Evolutionary conservation across 129 eudicot genomes (phyloP).

Genomic region (Saposhnikovia divaricata): DNA sequence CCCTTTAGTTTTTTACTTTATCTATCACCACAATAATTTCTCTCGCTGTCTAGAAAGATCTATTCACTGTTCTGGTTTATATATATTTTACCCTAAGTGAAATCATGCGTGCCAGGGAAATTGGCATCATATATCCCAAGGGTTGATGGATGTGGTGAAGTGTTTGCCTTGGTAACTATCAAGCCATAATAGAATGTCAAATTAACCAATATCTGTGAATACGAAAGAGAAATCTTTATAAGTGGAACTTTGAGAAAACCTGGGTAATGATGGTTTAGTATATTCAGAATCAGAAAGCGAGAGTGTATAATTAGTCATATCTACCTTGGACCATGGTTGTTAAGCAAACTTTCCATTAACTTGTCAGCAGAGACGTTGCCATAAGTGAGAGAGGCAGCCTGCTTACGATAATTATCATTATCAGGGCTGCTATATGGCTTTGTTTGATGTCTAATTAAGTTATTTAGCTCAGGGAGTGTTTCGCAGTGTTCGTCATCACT

Average conservation of each 20-base stretch:
- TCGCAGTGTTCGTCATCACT: slow-evolving; percentile 72
- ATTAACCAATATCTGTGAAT: neutral
- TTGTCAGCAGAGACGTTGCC: slow-evolving; percentile 55
- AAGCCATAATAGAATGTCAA: neutral
- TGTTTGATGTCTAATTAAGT: slow-evolving; percentile 26
- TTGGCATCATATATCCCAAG: neutral
- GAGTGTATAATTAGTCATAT: neutral
- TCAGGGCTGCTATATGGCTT: slow-evolving; percentile 19
- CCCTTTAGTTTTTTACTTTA: neutral
- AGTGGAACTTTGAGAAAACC: neutral
- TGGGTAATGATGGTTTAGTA: neutral
- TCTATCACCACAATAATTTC: neutral
- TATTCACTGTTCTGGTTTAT: neutral
- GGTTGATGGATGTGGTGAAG: neutral
- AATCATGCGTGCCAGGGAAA: no score
- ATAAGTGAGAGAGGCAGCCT: slow-evolving; percentile 34
- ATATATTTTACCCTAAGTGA: neutral
- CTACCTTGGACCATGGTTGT: slow-evolving; percentile 73
- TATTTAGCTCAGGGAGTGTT: slow-evolving; percentile 27
- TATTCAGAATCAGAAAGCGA: neutral
- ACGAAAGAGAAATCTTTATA: neutral
- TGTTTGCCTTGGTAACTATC: neutral
- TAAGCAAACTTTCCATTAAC: slow-evolving; percentile 52
- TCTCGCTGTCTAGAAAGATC: neutral
- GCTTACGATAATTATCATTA: slow-evolving; percentile 25